Conservation (phyloP, 139 green algal genomes). For the Picochlorum sp. region DNA sequence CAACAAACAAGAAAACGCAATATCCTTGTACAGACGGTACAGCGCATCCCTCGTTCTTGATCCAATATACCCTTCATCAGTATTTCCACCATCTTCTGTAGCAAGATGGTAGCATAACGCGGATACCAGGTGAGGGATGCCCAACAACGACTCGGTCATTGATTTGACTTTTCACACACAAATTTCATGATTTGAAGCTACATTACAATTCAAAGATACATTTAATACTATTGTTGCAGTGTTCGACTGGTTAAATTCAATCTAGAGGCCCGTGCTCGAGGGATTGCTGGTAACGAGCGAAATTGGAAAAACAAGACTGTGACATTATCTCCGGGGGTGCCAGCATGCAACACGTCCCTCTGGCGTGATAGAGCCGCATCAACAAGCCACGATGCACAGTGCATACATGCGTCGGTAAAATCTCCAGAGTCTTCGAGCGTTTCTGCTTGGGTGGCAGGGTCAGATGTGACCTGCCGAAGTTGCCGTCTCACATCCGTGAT, state of each 20-base stretch:
- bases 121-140: neutral
- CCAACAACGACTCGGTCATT: neutral
- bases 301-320: constrained; percentile 26
- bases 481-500: constrained; percentile 16
- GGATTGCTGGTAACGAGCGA: constrained; percentile 17
- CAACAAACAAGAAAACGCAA: too few relatives aligned
- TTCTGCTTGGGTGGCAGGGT: neutral
- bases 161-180: too few relatives aligned
- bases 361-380: constrained; percentile 17
- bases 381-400: constrained; percentile 20
- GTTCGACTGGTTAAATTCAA: constrained; percentile 17
- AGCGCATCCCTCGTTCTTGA: too few relatives aligned
- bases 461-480: constrained; percentile 13
- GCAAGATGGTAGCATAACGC: constrained; percentile 1
- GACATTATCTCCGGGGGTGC: constrained; percentile 28
- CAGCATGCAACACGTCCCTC: constrained; percentile 8
- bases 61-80: neutral
- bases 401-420: neutral
- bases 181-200: too few relatives aligned
- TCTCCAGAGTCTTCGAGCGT: too few relatives aligned
- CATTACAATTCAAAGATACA: too few relatives aligned
- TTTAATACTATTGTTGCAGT: neutral
- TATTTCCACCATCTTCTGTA: neutral
- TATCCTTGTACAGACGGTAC: too few relatives aligned
- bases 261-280: constrained; percentile 9